Percentiles rank a stretch among this genome's conserved stretches.
These are phyloP conservation scores for Quercus tomentella DNA, from an alignment of 331 rosid genomes.

Conservation along the genomic window DNA sequence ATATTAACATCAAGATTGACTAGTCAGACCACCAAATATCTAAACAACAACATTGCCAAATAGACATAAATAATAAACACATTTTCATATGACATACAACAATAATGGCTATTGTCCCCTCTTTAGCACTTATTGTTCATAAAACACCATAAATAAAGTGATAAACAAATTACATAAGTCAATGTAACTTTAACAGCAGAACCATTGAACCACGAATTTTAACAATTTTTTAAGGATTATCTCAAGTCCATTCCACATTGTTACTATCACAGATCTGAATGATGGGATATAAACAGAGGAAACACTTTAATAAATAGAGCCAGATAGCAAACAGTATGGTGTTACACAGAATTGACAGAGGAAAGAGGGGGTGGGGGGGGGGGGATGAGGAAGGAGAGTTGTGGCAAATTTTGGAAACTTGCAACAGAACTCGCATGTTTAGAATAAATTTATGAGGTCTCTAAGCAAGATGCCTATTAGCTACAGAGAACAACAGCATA, in stretches of 20 bases:
- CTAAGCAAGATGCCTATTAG: too few relatives aligned
- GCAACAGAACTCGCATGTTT: too few relatives aligned
- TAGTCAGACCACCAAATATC: not conserved
- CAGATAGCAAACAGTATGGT: not conserved
- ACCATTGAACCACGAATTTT: not conserved
- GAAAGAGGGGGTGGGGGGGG: too few relatives aligned
- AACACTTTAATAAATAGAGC: not conserved
- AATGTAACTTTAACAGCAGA: not conserved
- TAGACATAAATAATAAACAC: not conserved
- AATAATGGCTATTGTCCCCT: not conserved
- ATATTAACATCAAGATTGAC: too few relatives aligned
- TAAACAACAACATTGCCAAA: not conserved
- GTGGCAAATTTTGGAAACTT: too few relatives aligned
- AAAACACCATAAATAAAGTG: too few relatives aligned
- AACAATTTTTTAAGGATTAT: not conserved
- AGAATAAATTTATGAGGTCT: too few relatives aligned
- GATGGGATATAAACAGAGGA: not conserved
- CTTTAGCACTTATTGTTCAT: too few relatives aligned
- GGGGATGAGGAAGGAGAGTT: too few relatives aligned
- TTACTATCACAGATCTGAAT: not conserved
- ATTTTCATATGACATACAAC: not conserved
- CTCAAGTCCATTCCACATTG: not conserved
- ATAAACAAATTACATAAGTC: not conserved
- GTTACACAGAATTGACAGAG: not conserved
- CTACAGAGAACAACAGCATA: too few relatives aligned